Evolutionary conservation across 805 yeast genomes (phyloP).

Genomic region (Teunomyces kruisii): DNA sequence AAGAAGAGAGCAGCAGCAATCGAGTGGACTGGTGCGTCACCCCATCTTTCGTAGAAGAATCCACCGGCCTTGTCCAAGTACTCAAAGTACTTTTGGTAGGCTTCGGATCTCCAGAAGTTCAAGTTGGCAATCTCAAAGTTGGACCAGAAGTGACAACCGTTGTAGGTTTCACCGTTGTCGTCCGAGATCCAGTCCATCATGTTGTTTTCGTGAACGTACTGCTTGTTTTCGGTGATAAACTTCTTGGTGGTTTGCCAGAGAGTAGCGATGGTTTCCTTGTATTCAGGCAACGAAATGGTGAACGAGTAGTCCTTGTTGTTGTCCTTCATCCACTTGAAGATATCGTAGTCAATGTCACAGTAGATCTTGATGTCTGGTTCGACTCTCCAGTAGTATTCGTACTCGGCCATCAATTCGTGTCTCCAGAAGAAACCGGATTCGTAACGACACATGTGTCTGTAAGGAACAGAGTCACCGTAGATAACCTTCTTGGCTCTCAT

Average conservation of each 20-base stretch:
- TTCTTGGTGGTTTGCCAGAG: constrained; percentile 77
- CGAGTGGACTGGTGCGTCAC: constrained; percentile 91
- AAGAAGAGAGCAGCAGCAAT: constrained; percentile 81
- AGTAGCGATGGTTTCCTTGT: constrained; percentile 80
- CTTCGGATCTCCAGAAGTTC: constrained; percentile 71
- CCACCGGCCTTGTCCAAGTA: constrained; percentile 80
- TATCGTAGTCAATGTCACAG: constrained; percentile 86
- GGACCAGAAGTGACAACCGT: constrained; percentile 89
- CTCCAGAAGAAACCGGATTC: constrained; percentile 88
- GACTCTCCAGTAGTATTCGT: constrained; percentile 92
- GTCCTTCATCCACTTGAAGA: constrained; percentile 76
- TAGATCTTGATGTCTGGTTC: constrained; percentile 81
- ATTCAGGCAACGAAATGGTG: constrained; percentile 80
- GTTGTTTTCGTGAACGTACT: constrained; percentile 60
- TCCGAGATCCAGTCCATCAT: constrained; percentile 69
- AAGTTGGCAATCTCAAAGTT: constrained; percentile 81
- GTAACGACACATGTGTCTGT: constrained; percentile 91
- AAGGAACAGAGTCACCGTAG: constrained; percentile 73
- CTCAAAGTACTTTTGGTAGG: constrained; percentile 70
- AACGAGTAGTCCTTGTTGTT: constrained; percentile 83
- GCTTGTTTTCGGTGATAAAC: constrained; percentile 60
- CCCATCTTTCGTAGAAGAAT: constrained; percentile 93
- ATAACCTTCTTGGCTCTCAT: constrained; percentile 59
- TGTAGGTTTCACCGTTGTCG: constrained; percentile 67
- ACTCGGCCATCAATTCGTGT: constrained; percentile 72